Base-by-base conservation (phyloP, 768 basidiomycete species). In the Tricholoma furcatifolium region DNA sequence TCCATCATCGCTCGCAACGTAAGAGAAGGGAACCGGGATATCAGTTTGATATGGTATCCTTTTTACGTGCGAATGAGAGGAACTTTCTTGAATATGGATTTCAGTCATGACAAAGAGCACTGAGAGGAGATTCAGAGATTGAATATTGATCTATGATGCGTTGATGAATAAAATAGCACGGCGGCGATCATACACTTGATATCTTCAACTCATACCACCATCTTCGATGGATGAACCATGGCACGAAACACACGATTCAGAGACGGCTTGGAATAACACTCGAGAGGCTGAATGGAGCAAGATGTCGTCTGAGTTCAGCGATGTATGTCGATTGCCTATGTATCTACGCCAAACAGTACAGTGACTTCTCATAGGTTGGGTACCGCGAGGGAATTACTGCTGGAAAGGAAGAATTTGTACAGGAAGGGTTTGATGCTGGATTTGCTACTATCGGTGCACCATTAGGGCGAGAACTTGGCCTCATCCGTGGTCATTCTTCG, bases 311-410 rank as follows among this genome's bases (percentile, higher is more conserved):
- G 80, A 83, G 32, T 91, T 90, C 65, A 85, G 83, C 17, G 89
- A 86, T 61, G 89, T 88, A 68, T 43, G 76, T 52, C 5, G n/a
- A 39, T 11, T 40, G 14, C 20, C 10, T 39, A 20, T 20, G 3
- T 10, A 21, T 27, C 18, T 8, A 23, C 24, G 7, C 47, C 36
- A 14, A 15, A 34, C 31, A 6, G 17, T 14, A 18, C 7, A 27
- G 7, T 27, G 27, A 27, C 7, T 7, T 27, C n/a, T 3, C 17
- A 36, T 60, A 97, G 96, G 84, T 84, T 15, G 96, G 96, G 2
- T 98, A 98, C 64, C 84, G 96, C n/a, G 95, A 98, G 70, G 96
- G 96, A 6, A 96, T 98, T 61, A 89, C 86, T 0, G 84, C 87
- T 4, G 96, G 96, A 3, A 98, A 98, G 67, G 88, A 95, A 65